Base-by-base conservation (phyloP, 75 land plant species). In the Isoetes taiwanensis region DNA sequence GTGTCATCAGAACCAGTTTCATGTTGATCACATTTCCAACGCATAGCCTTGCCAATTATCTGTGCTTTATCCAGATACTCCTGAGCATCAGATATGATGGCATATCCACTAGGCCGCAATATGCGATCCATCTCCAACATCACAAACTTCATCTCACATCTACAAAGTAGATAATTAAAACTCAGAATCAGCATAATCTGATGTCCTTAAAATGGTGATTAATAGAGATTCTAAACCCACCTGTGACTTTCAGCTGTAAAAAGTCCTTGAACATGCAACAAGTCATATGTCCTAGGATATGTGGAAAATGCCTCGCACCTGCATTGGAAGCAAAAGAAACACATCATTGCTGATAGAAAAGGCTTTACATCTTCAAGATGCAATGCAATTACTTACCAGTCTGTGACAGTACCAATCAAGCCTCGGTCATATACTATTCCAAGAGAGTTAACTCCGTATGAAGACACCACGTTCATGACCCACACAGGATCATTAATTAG, bases 281-380 rank as follows among this genome's bases (percentile, higher is more conserved):
- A 32, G 54, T 86, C 97, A 62, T 90, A 90, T 14, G 97, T 86
- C 68, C 97, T 77, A 4, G 97, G 97, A 46, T 90, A 90, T 52
- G 97, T 78, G 10, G 97, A 93, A 68, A 90, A 90, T 41, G 94
- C 88, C 64, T 90, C 97, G 62, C 97, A 90, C 97, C 97, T 90
- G 66, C 25, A 71, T 3, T 19, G 4, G 16, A 10, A 62, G 10
- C 12, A 19, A 6, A 23, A n/a, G 16, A 8, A 16, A n/a, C 50
- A 19, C 61, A 43, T 52, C 40, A 64, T 16, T 8, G 34, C 5
- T 23, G 23, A n/a, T n/a, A 37, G 38, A 9, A 37, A 37, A 14
- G 14, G 38, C 9, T 9, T 9, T 37, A 37, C 21, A 46, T 46
- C n/a, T n/a, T n/a, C n/a, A n/a, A n/a, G 8, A n/a, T 14, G 56